Base-by-base conservation (phyloP, 768 basidiomycete genomes). In the Podaxis sp. region DNA sequence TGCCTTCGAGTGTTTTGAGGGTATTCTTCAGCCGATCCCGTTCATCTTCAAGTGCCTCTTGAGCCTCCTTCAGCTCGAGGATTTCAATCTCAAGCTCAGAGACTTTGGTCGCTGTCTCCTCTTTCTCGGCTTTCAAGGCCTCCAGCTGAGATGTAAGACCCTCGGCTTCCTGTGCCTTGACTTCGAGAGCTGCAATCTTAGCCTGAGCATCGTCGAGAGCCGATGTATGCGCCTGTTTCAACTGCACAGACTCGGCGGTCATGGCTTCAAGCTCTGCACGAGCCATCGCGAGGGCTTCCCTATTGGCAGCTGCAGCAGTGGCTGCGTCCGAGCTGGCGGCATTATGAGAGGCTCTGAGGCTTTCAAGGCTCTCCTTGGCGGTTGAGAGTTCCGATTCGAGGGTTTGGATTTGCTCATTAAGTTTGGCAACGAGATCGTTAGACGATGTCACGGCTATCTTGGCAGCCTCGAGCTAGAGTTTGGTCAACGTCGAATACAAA, bases 81-180 rank as follows among this genome's bases (percentile, higher is more conserved):
- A 93, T 81, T 71, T 94, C 91, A 55, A 95, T 76, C 76, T 95
- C 93, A 26, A 93, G 78, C 68, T 95, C 92, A 0, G 90, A 91
- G 3, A 93, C 77, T 73, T 87, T 92, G 69, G 76, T 79, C 8
- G 87, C 83, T 46, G 77, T 86, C 63, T 92, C 91, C 68, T 89
- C 90, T 68, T 85, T 88, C 73, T 91, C 88, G 12, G 71, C 71
- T 71, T 84, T 86, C 64, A 92, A 77, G 36, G 74, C 75, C 3
- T 71, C 73, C 12, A 92, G 64, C 68, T 88, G 84, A 2, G 77
- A 66, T 57, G 80, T 75, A 22, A 91, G 78, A 6, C 71, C 68
- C 24, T 79, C 78, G 1, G 71, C 73, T 52, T 77, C 76, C 4
- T 80, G 74, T 12, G 76, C 77, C 63, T 82, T 82, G 30, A 74